Evolutionary conservation across 2,329 filamentous ascomycete species (phyloP).

Genomic region (Herpotrichia juniperi): DNA sequence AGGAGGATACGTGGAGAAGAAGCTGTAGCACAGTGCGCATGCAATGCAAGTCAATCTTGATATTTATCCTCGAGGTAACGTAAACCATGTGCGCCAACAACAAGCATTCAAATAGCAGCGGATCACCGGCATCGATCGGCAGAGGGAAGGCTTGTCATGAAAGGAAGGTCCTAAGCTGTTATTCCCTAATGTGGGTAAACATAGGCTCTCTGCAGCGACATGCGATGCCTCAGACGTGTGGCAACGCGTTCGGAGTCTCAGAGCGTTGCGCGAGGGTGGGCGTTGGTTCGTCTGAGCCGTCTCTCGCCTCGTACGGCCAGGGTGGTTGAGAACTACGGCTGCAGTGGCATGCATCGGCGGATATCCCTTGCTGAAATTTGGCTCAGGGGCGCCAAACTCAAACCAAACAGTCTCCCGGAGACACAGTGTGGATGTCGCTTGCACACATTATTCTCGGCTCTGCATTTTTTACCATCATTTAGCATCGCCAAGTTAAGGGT

Average conservation of each 20-base stretch:
- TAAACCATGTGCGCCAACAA: conserved; percentile 39
- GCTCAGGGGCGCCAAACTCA: conserved; percentile 21
- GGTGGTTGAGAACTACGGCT: conserved; percentile 26
- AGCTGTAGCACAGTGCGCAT: conserved; percentile 38
- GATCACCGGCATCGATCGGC: conserved; percentile 26
- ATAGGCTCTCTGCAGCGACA: conserved; percentile 34
- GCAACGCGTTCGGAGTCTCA: conserved; percentile 36
- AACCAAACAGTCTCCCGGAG: conserved; percentile 23
- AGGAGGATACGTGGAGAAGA: conserved; percentile 20
- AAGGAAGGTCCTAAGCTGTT: neutral
- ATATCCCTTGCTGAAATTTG: conserved; percentile 31
- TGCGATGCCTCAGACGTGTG: conserved; percentile 37
- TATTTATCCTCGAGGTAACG: conserved; percentile 39
- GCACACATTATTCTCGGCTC: neutral
- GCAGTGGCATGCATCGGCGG: conserved; percentile 39
- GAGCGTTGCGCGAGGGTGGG: conserved; percentile 19
- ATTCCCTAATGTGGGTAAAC: conserved; percentile 25
- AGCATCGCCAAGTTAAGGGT: neutral
- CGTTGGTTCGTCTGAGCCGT: conserved; percentile 33
- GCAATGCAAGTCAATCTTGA: conserved; percentile 43
- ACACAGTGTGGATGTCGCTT: conserved; percentile 19
- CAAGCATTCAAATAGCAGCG: conserved; percentile 23
- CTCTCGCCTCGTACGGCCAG: conserved; percentile 32
- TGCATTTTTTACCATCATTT: neutral
- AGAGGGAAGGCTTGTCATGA: conserved; percentile 1